Base-by-base conservation (phyloP, 306 rosid species). In the Macrotyloma uniflorum region DNA sequence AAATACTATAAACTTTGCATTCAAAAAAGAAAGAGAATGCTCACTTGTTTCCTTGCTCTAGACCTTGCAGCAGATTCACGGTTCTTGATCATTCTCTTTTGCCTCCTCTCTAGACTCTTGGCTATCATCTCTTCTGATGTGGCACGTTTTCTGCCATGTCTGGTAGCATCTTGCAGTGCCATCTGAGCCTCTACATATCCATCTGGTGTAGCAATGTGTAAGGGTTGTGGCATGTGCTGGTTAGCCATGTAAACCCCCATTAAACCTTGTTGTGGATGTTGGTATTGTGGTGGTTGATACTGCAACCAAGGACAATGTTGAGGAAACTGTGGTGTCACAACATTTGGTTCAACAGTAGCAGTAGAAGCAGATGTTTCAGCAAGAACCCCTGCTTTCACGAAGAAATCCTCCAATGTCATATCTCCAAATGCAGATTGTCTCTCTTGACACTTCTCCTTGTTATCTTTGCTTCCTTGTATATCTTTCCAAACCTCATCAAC, bases 21-120 rank as follows among this genome's bases (percentile, higher is more conserved):
- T 32, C 7, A 18, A 36, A 67, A 40, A 24, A 42, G 57, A 69
- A 77, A 76, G 42, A 26, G 46, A 62, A 72, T 67, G 46, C 49
- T 49, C 30, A 96, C 99, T 93, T 96, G 99, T 86, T 93, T 93
- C 89, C 99, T 89, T 40, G 98, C 98, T 76, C 99, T 90, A 49
- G 99, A 96, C 53, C 99, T 98, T 26, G 99, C 98, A 58, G 99
- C 99, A 66, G 99, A 96, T 88, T 93, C 99, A 53, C 99, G 83
- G 72, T 96, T 96, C 85, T 96, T 96, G 38, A 96, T 96, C 99
- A 96, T 96, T 82, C 99, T 85, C 77, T 96, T 96, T 57, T 96
- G 99, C 81, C 99, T 87, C 83, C 98, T 87, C 85, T 93, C 99
- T 9, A 93, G 96, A 16, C 92, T 91, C 83, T 80, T 96, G 87